Percentiles rank a stretch among this genome's conserved stretches.
Evolutionary conservation across 805 yeast species (phyloP).

Genomic region (Myxozyma vanderwaltii): DNA sequence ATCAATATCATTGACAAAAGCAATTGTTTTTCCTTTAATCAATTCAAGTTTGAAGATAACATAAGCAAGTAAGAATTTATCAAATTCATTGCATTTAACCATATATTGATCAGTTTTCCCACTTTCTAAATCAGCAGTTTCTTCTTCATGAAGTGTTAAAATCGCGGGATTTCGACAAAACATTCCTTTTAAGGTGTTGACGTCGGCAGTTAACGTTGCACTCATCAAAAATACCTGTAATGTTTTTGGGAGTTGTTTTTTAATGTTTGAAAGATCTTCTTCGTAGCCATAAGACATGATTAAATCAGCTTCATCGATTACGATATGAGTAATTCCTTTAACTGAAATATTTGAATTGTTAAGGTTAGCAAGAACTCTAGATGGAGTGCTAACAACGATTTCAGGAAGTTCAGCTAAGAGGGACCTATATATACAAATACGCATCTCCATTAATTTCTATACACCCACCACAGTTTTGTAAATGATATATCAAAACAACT

Average conservation of each 20-base stretch:
- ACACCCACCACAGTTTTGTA: too few relatives aligned
- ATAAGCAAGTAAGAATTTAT: constrained; percentile 85
- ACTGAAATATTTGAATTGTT: constrained; percentile 53
- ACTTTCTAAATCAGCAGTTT: constrained; percentile 47
- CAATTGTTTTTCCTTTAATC: constrained; percentile 85
- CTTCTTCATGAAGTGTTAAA: constrained; percentile 65
- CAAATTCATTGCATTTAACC: constrained; percentile 83
- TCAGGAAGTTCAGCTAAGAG: constrained; percentile 75
- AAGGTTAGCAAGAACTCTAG: constrained; percentile 60
- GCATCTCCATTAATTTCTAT: too few relatives aligned
- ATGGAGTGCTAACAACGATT: constrained; percentile 83
- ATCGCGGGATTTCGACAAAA: constrained; percentile 73
- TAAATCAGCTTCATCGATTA: constrained; percentile 94
- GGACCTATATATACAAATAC: constrained; percentile 49
- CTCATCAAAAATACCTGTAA: constrained; percentile 93
- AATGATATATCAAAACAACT: not conserved
- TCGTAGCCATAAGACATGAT: constrained; percentile 86
- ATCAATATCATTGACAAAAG: constrained; percentile 92
- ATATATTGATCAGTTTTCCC: constrained; percentile 78
- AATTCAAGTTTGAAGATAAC: constrained; percentile 86
- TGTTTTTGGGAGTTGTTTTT: constrained; percentile 68
- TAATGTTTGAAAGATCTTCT: constrained; percentile 74
- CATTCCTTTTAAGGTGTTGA: constrained; percentile 69
- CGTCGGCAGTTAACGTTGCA: constrained; percentile 89
- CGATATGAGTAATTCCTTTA: constrained; percentile 62